Base-by-base conservation (phyloP, 208 protist species). In the Acanthamoeba royreba region DNA sequence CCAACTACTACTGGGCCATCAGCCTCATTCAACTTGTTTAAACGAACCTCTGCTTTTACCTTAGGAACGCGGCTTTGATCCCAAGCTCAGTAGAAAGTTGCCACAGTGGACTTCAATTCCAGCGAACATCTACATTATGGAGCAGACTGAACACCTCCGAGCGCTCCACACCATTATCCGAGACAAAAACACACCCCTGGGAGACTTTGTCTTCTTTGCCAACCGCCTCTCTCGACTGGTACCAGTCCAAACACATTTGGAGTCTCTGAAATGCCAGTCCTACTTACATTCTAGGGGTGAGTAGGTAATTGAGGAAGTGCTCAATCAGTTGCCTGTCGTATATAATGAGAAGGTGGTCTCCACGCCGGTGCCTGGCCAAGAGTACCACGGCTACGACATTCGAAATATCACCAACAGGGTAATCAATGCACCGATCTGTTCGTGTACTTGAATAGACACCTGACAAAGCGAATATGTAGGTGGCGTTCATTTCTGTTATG, bases 401-500 rank as follows among this genome's bases (percentile, higher is more conserved):
- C 42, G 49, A 45, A 31, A 81, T 22, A 33, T 42, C 45, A 81
- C 42, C 11, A 81, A 25, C 42, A 33, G n/a, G 11, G 52, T 61
- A 61, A 17, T 17, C 22, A 25, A 28, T 17, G 17, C 28, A 40
- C 28, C 19, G 19, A 33, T 19, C 28, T 81, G 17, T 35, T 28
- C 46, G 17, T 35, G 17, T 28, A 17, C 35, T 92, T 61, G 33
- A 93, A 96, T 13, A 98, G 97, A 93, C 93, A 97, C 40, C 98
- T 98, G 49, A 96, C 98, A 17, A 94, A 92, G 49, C 2, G 95
- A 96, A 55, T 79, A 87, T 74, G n/a, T 97, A 98, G 89, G 97
- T 99, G 47, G 98, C 98, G 58, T 98, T 98, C 63, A 98, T 99
- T n/a, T 98, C 97, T 81, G 99, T 99, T 96, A 96, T 99, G 90